Evolutionary conservation across 768 basidiomycete genomes (phyloP).

Genomic region (Macrocybe gigantea): DNA sequence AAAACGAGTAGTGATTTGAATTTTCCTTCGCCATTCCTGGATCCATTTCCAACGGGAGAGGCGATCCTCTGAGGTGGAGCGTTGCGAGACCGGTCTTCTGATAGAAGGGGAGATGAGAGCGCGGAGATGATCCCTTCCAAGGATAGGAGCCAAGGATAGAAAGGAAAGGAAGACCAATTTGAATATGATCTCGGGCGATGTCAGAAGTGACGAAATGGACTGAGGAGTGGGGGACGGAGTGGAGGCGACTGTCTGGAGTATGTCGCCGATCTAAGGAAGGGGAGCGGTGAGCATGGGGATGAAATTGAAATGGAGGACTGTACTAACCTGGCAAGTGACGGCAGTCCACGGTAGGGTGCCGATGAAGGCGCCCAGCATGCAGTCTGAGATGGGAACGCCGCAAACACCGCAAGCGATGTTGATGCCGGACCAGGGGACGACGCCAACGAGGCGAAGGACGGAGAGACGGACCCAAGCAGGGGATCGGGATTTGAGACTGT

Average conservation of each 20-base stretch:
- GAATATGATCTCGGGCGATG: slow-evolving; percentile 75
- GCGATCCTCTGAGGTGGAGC: slow-evolving; percentile 17
- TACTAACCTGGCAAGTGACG: slow-evolving; percentile 78
- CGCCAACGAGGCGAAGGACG: slow-evolving; percentile 82
- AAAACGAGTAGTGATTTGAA: slow-evolving; percentile 48
- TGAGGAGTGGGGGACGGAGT: slow-evolving; percentile 65
- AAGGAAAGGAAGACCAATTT: slow-evolving; percentile 82
- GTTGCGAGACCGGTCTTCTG: slow-evolving; percentile 10
- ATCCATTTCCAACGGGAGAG: slow-evolving; percentile 53
- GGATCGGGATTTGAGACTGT: slow-evolving; percentile 18
- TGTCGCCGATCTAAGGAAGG: slow-evolving; percentile 69
- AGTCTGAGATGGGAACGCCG: slow-evolving; percentile 70
- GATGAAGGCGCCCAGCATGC: slow-evolving; percentile 77
- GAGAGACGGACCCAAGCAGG: slow-evolving; percentile 81
- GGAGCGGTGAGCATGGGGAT: slow-evolving; percentile 7
- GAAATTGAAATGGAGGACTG: slow-evolving; percentile 10
- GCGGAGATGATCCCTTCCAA: slow-evolving; percentile 65
- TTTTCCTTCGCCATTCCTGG: slow-evolving; percentile 61
- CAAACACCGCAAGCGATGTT: slow-evolving; percentile 95
- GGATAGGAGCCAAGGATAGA: slow-evolving; percentile 81
- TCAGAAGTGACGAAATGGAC: slow-evolving; percentile 79
- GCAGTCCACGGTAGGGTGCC: slow-evolving; percentile 87
- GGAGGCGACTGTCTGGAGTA: slow-evolving; percentile 77
- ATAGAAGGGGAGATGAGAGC: slow-evolving; percentile 39
- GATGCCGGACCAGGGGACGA: slow-evolving; percentile 96